Evolutionary conservation across 495 filamentous ascomycete genomes (phyloP).

Genomic region (Penicillium chermesinum): DNA sequence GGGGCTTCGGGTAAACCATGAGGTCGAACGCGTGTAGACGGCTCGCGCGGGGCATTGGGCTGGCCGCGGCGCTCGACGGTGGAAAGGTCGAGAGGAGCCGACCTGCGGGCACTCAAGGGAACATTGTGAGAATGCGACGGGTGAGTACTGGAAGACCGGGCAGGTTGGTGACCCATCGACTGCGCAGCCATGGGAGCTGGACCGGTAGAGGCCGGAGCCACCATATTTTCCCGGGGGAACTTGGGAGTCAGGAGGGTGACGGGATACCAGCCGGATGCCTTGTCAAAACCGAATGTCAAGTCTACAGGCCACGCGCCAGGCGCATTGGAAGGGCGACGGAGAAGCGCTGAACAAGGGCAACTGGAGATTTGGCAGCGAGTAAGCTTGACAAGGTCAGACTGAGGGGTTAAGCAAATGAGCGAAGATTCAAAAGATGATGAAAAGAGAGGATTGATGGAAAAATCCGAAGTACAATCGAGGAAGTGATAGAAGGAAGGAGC

Average conservation of each 20-base stretch:
- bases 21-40: constrained; percentile 66
- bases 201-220: constrained; percentile 48
- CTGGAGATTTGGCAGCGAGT: not conserved
- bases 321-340: constrained; percentile 27
- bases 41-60: constrained; percentile 67
- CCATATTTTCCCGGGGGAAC: constrained; percentile 32
- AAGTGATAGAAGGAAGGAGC: constrained; percentile 7
- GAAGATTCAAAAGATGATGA: constrained; percentile 7
- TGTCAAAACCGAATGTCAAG: constrained; percentile 23
- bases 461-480: not conserved
- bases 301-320: constrained; percentile 26
- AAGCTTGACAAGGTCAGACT: constrained; percentile 6
- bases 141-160: constrained; percentile 39
- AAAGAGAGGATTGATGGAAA: constrained; percentile 15
- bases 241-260: constrained; percentile 14
- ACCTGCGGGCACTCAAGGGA: constrained; percentile 65
- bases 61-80: constrained; percentile 90
- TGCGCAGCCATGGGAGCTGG: constrained; percentile 38
- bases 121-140: constrained; percentile 51
- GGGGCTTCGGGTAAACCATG: constrained; percentile 88
- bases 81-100: constrained; percentile 71
- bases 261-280: constrained; percentile 16
- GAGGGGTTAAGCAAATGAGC: too few species aligned
- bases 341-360: constrained; percentile 13
- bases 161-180: constrained; percentile 34